Base-by-base conservation (phyloP, 768 basidiomycete species). In the Pisolithus sp. region DNA sequence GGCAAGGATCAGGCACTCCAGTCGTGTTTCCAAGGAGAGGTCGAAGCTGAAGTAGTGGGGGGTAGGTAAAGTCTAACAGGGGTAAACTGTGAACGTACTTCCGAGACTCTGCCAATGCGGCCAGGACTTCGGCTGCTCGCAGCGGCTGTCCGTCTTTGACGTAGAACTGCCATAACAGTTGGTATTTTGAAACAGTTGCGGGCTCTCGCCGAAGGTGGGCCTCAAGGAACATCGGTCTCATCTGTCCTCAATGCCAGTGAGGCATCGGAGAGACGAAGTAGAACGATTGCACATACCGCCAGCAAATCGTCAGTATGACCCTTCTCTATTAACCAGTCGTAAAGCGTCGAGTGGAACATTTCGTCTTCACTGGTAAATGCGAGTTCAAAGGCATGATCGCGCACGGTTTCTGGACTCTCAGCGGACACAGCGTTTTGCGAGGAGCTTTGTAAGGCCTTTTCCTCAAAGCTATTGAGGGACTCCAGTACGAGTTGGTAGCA, bases 151-250 rank as follows among this genome's bases (percentile, higher is more conserved):
- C 86, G 58, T 90, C 86, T 60, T 95, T 89, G 48, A 95, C 93
- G 62, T 96, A 95, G 70, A 91, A 97, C 61, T 97, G 91, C 96
- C 96, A 98, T 2, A 98, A 73, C 2, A 99, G 71, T 60, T 98
- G 90, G 61, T 79, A 83, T 64, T 93, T 93, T 57, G 87, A 79
- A 15, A 88, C 82, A 1, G 85, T 86, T 1, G 77, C 70, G 18
- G 93, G 93, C 51, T 91, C 88, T 48, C 89, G 80, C 57, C 79
- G 77, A 26, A 98, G 81, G 69, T 94, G 91, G 5, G 84, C 81
- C 66, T 96, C 95, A 45, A 98, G 80, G 70, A 86, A 96, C 17
- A 81, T 75, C 0, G 93, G 91, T 39, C 88, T 82, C 75, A 92
- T 85, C 89, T 93, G 61, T 20, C 46, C 37, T 37, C 48, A 28